Percentiles rank a stretch among this genome's conserved stretches.
Evolutionary conservation across 2,329 filamentous ascomycete species (phyloP).

Genomic region (Nemania sp.): DNA sequence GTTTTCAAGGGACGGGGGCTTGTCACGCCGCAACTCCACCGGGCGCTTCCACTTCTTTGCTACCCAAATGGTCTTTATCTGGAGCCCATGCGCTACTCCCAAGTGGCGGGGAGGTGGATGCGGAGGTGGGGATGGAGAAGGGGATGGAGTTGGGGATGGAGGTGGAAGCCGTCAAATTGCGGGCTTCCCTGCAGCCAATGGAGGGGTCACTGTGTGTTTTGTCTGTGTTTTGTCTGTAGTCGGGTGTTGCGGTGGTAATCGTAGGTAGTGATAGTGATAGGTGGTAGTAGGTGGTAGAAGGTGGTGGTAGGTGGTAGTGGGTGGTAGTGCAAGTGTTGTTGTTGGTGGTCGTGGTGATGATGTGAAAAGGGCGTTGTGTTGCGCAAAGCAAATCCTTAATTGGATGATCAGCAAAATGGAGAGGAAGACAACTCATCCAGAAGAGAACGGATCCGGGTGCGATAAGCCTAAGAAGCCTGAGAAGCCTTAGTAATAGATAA

Average conservation of each 20-base stretch:
- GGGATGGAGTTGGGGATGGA: conserved; percentile 14
- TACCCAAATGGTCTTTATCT: conserved; percentile 25
- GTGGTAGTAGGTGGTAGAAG: not conserved
- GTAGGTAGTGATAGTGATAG: conserved; percentile 3
- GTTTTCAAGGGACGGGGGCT: conserved; percentile 15
- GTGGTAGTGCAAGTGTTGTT: conserved; percentile 5
- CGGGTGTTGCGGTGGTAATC: too few species aligned
- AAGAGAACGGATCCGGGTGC: not conserved
- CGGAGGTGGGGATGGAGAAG: conserved; percentile 13
- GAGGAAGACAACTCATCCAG: not conserved
- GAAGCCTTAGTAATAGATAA: conserved; percentile 13
- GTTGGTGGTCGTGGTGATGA: not conserved
- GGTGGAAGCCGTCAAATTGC: conserved; percentile 17
- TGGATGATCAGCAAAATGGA: not conserved
- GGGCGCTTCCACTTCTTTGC: conserved; percentile 25
- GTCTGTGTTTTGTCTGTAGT: not conserved
- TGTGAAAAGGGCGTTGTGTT: not conserved
- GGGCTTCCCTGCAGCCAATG: conserved; percentile 2
- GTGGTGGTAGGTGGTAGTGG: conserved; percentile 15
- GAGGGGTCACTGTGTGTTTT: conserved; percentile 22
- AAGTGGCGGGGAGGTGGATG: conserved; percentile 22
- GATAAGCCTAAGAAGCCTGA: too few species aligned
- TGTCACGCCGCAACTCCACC: conserved; percentile 22
- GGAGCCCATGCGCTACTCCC: conserved; percentile 16
- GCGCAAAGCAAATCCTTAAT: not conserved